phyloP scores from a whole-genome alignment of 148 eudicot species.

The Bassia scoparia region DNA sequence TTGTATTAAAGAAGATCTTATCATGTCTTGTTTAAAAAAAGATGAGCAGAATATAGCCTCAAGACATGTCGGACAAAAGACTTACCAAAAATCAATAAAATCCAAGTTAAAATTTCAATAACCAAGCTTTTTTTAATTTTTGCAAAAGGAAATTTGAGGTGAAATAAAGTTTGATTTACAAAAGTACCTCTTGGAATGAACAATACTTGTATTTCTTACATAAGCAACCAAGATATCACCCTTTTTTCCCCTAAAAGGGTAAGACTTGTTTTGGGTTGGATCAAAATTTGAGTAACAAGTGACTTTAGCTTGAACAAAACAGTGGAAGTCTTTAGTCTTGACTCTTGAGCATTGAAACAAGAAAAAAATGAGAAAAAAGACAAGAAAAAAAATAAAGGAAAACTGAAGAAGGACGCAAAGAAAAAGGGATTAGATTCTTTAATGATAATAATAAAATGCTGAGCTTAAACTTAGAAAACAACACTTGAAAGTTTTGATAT shows the following conservation, averaged over 20 bases:
- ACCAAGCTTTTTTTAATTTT: neutral
- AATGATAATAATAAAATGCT: constrained; percentile 17
- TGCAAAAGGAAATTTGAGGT: neutral
- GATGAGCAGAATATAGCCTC: too few relatives aligned
- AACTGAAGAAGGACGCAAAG: neutral
- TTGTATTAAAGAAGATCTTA: too few relatives aligned
- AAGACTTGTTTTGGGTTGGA: neutral
- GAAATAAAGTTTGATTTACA: neutral
- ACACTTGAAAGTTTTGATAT: constrained; percentile 11
- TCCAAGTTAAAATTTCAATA: neutral
- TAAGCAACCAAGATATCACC: constrained; percentile 9
- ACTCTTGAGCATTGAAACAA: neutral
- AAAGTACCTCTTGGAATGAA: constrained; percentile 1
- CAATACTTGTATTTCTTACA: neutral
- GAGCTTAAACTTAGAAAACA: too few relatives aligned
- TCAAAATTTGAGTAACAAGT: constrained; percentile 6
- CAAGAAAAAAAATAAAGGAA: neutral
- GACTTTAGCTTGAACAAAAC: constrained; percentile 14
- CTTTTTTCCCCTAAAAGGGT: neutral
- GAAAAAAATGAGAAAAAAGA: neutral
- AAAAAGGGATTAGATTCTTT: constrained; percentile 12
- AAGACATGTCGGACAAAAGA: too few relatives aligned
- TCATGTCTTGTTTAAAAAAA: too few relatives aligned
- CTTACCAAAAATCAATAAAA: too few relatives aligned
- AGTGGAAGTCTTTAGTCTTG: neutral